Evolutionary conservation across 2,329 filamentous ascomycete species (phyloP), one percentile per base, ranked within the genome.

Genomic region (Capronia coronata): DNA sequence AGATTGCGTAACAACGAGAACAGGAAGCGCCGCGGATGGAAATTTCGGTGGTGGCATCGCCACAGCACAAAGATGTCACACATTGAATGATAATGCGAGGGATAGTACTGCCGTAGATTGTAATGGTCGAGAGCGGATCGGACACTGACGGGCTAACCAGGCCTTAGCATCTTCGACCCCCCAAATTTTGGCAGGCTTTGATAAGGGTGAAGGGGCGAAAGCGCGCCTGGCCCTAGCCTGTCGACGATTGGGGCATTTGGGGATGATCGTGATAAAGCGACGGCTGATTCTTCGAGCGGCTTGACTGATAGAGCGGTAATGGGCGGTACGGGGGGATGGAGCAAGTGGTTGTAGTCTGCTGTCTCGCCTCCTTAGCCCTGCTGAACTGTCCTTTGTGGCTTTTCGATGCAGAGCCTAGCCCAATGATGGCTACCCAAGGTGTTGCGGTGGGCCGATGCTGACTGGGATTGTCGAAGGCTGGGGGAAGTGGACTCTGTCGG

Each of bases 201-300:
- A 39, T 46, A 30, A 18, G 34, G 35, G 5, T 7, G 7, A 11
- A 37, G 19, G 34, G 34, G 34, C 4, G n/a, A 5, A 34, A n/a
- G 30, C 30, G n/a, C n/a, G n/a, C n/a, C n/a, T n/a, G n/a, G 30
- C 5, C 23, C 10, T 13, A 14, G 30, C 1, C 16, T 37, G 14
- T 37, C 3, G 35, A 47, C 21, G 45, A 30, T 48, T 37, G 21
- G 13, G 21, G 38, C 8, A 3, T 25, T 48, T 54, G 41, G 48
- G 41, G 48, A 27, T 51, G 48, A 45, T 51, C 48, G 30, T 49
- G 52, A 54, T 54, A 54, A 54, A n/a, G n/a, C n/a, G 48, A 11
- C 21, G 25, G n/a, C 30, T 46, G 51, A 41, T 44, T 50, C 51
- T 53, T 46, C 42, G 47, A 50, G 43, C 32, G 23, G 23, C 34